Evolutionary conservation across 306 rosid genomes (phyloP).

Genomic region (Medicago arabica): DNA sequence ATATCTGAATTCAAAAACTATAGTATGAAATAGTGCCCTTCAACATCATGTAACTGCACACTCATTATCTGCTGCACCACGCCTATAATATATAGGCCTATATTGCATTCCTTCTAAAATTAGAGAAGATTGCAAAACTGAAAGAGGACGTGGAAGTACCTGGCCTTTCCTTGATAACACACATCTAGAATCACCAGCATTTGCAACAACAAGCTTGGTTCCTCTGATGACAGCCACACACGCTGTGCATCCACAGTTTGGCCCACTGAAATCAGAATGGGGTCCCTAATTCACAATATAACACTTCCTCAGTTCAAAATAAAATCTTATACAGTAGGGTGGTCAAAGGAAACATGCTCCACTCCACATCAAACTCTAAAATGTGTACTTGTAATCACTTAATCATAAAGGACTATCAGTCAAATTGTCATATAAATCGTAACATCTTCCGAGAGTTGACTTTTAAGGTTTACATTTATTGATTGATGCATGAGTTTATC

Average conservation of each 20-base stretch:
- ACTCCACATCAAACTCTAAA: slow-evolving; percentile 14
- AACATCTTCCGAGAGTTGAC: slow-evolving; percentile 11
- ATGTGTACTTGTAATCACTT: slow-evolving; percentile 13
- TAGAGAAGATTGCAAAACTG: slow-evolving; percentile 9
- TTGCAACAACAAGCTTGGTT: slow-evolving; percentile 81
- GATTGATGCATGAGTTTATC: not conserved
- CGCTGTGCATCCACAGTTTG: slow-evolving; percentile 90
- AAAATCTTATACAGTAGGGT: slow-evolving; percentile 10
- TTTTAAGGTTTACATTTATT: slow-evolving; percentile 24
- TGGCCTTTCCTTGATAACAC: slow-evolving; percentile 90
- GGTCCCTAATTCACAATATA: slow-evolving; percentile 76
- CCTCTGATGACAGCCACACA: slow-evolving; percentile 81
- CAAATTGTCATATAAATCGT: slow-evolving; percentile 14
- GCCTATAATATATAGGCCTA: not conserved
- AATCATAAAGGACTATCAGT: slow-evolving; percentile 33
- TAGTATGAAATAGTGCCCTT: slow-evolving; percentile 22
- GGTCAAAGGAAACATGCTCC: slow-evolving; percentile 12
- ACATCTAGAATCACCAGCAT: slow-evolving; percentile 98
- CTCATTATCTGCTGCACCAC: slow-evolving; percentile 21
- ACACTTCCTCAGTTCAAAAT: slow-evolving; percentile 39
- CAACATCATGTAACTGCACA: slow-evolving; percentile 32
- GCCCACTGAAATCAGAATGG: slow-evolving; percentile 90
- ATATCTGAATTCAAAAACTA: slow-evolving; percentile 19
- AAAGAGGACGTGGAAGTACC: slow-evolving; percentile 55
- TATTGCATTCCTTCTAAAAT: slow-evolving; percentile 17